Evolutionary conservation across 176 grass and related monocot genomes (phyloP), one percentile per base, ranked within the genome.

Genomic region (Areca catechu): DNA sequence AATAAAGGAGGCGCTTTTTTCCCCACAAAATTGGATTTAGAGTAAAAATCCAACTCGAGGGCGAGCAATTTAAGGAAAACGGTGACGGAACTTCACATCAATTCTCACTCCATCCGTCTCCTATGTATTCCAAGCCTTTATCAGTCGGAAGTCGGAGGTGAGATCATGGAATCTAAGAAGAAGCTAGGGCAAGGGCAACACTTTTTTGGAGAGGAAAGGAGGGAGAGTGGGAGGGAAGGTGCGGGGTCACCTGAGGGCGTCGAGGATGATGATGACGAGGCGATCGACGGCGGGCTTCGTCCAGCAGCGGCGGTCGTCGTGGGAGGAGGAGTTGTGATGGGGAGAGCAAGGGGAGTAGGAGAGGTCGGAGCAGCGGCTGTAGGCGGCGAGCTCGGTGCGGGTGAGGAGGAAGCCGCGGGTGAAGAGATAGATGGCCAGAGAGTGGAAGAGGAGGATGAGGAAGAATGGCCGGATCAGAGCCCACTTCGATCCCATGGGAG

Each of bases 321-420:
- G 22, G 57, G 20, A 24, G 5, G 22, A 51, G n/a, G 14, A 25
- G 19, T 0, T 4, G 48, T 51, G 7, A 48, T 14, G 54, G 28
- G 48, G 15, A 22, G 16, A 58, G 47, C 74, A 63, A 51, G 81
- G 57, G 15, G 69, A 61, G 6, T 23, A n/a, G 17, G 54, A 59
- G 77, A 72, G 67, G 70, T 91, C 92, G 24, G 76, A 82, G 19
- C 69, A 76, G 72, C 75, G 73, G 64, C 86, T 90, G 50, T 80
- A 85, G 58, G 76, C 61, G 64, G 79, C 73, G 53, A 97, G 92
- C 80, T 97, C 92, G 27, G 92, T 91, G 68, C 86, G 80, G 15
- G 86, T 91, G 56, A 97, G 80, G 24, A 97, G 92, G 77, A 97
- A 97, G n/a, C 92, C 92, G 3, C 92, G 83, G 48, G 92, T 96